Percentiles rank a stretch among this genome's conserved stretches.
Evolutionary conservation across 768 basidiomycete species (phyloP).

Genomic region (Pholiota microspora): DNA sequence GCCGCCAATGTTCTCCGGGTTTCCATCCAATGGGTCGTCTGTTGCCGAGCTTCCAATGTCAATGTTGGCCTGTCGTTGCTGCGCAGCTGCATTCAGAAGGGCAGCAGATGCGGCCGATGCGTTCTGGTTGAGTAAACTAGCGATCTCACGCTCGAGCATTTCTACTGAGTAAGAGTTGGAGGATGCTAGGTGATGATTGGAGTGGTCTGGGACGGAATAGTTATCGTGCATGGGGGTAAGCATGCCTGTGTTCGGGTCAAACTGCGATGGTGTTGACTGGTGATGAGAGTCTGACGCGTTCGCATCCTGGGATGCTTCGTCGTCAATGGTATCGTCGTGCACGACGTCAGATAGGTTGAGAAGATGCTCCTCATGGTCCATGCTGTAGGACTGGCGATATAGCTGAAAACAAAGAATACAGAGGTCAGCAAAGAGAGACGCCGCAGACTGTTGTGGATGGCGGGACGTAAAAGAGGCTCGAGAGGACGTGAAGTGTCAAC

Average conservation of each 20-base stretch:
- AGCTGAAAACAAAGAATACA: background rate
- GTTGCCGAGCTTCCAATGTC: slow-evolving; percentile 30
- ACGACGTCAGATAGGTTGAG: slow-evolving; percentile 83
- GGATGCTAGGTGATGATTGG: slow-evolving; percentile 33
- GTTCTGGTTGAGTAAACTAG: slow-evolving; percentile 71
- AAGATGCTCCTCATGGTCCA: slow-evolving; percentile 61
- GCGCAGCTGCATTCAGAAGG: slow-evolving; percentile 61
- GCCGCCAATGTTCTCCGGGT: slow-evolving; percentile 33
- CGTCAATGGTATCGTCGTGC: slow-evolving; percentile 71
- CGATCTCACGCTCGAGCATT: slow-evolving; percentile 77
- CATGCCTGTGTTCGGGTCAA: slow-evolving; percentile 34
- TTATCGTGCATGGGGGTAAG: slow-evolving; percentile 36
- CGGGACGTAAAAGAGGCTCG: background rate
- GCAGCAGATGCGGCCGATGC: slow-evolving; percentile 68
- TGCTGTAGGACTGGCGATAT: slow-evolving; percentile 11
- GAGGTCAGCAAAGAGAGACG: slow-evolving; percentile 5
- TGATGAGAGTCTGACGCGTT: slow-evolving; percentile 27
- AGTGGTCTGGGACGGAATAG: slow-evolving; percentile 34
- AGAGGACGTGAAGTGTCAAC: slow-evolving; percentile 4
- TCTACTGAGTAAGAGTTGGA: slow-evolving; percentile 62
- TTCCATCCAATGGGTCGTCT: slow-evolving; percentile 26
- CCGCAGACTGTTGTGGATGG: too few species aligned
- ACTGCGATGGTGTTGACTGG: slow-evolving; percentile 28
- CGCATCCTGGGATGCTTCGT: slow-evolving; percentile 42
- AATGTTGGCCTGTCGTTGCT: slow-evolving; percentile 56